Evolutionary conservation across 176 grass and related monocot species (phyloP).

Genomic region (Chloris gayana): DNA sequence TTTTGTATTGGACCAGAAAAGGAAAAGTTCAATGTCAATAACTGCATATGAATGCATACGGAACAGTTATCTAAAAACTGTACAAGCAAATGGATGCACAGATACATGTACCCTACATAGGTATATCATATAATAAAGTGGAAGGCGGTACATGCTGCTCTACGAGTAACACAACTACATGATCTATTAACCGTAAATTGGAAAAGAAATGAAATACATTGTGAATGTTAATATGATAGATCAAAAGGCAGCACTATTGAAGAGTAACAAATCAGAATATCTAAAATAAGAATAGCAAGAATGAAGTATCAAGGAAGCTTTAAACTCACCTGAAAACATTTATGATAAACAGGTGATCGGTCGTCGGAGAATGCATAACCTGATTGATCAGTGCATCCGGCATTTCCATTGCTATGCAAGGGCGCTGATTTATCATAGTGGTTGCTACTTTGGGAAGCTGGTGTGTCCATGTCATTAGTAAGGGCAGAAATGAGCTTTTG

Average conservation of each 20-base stretch:
- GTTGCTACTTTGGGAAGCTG: constrained; percentile 19
- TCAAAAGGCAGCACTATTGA: background rate
- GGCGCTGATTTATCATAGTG: constrained; percentile 17
- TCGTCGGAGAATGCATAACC: constrained; percentile 23
- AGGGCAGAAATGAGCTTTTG: constrained; percentile 67
- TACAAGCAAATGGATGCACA: background rate
- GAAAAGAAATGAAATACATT: background rate
- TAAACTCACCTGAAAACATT: constrained; percentile 53
- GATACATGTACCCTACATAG: background rate
- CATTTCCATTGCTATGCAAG: background rate
- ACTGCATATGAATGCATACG: background rate
- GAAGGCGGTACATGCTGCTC: background rate
- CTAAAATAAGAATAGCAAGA: background rate
- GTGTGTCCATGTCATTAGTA: constrained; percentile 25
- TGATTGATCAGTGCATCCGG: background rate
- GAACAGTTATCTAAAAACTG: background rate
- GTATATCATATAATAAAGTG: background rate
- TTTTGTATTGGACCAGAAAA: background rate
- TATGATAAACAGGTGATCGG: constrained; percentile 34
- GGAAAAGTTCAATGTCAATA: background rate
- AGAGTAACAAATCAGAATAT: background rate
- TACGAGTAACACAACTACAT: background rate
- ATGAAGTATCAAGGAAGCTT: background rate
- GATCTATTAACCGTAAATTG: background rate
- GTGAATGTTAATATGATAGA: background rate